Base-by-base conservation (phyloP, 129 eudicot species). In the Flaveria bidentis region DNA sequence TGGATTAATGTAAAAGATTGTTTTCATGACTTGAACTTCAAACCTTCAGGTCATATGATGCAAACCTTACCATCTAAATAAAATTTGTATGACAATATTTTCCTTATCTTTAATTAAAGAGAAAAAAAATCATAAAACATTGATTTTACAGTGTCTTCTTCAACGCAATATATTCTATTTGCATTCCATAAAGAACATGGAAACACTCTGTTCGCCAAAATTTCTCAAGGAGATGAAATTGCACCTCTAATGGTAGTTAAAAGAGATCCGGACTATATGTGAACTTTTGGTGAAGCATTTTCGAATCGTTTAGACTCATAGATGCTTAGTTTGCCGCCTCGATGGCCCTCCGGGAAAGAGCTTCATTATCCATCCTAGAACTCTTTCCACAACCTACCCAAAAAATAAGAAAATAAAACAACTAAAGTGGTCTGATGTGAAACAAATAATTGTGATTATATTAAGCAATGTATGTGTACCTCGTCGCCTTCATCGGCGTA, bases 321-420 rank as follows among this genome's bases (percentile, higher is more conserved):
- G 85, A 55, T 87, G 94, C 87, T 92, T 87, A 63, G 96, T 82
- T 80, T 92, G 88, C 77, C 97, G 81, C 80, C 71, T 87, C 23
- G 97, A 89, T 46, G 99, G 97, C 26, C 97, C 97, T 77, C 97
- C 99, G 7, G 99, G 99, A 69, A 94, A 91, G n/a, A 91, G 92
- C 92, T 89, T 94, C 97, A 89, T 94, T 81, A 94, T 87, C 99
- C 99, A 94, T 33, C 97, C 97, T 57, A 94, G 56, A 5, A 94
- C 99, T 86, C 98, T 81, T 76, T 91, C 98, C 45, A 94, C 98
- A 33, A 94, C 98, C 98, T 93, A 74, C 20, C 53, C 77, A 22
- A 45, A 53, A 67, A 47, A 55, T 72, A 47, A 11, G 20, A 33
- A 75, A 3, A 7, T 14, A 65, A 12, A 62, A 16, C 5, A 63